Conservation (phyloP, 2,329 filamentous ascomycete genomes). For the Colletotrichum limetticola region DNA sequence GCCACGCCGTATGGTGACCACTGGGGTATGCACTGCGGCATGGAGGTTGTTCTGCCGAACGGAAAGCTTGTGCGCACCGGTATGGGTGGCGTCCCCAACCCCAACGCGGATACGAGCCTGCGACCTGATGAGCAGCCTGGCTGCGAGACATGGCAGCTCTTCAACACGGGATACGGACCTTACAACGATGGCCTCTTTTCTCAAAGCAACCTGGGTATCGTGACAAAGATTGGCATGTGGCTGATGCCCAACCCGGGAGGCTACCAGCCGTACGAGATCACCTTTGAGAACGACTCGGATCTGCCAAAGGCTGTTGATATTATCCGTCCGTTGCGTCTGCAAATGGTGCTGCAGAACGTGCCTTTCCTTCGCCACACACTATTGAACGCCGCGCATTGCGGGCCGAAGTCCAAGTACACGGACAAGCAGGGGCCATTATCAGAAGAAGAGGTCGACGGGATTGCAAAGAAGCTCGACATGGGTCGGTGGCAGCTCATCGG, state of each 20-base stretch:
- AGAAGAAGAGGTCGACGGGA: slow-evolving; percentile 51
- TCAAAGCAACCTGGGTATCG: slow-evolving; percentile 61
- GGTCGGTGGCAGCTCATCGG: slow-evolving; percentile 59
- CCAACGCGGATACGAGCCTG: slow-evolving; percentile 17
- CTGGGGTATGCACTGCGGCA: slow-evolving; percentile 51
- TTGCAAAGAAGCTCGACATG: slow-evolving; percentile 52
- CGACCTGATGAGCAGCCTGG: slow-evolving; percentile 41
- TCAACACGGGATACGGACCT: slow-evolving; percentile 54
- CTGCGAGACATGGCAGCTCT: slow-evolving; percentile 54
- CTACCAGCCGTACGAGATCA: slow-evolving; percentile 47
- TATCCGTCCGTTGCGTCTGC: slow-evolving; percentile 49
- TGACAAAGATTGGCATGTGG: slow-evolving; percentile 63
- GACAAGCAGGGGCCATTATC: slow-evolving; percentile 45
- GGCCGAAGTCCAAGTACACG: slow-evolving; percentile 43
- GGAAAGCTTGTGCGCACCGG: slow-evolving; percentile 55
- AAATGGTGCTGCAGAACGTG: slow-evolving; percentile 59
- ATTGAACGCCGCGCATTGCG: slow-evolving; percentile 51
- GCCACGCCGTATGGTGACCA: slow-evolving; percentile 59
- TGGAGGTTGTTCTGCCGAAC: slow-evolving; percentile 55
- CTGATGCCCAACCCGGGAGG: slow-evolving; percentile 64
- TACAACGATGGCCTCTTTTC: slow-evolving; percentile 56
- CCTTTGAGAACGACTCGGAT: slow-evolving; percentile 40
- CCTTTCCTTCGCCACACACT: slow-evolving; percentile 56
- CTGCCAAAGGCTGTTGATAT: slow-evolving; percentile 42
- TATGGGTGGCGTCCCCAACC: slow-evolving; percentile 44